Conservation (phyloP, 1,284 basidiomycete genomes). For the Leucoagaricus sp. region DNA sequence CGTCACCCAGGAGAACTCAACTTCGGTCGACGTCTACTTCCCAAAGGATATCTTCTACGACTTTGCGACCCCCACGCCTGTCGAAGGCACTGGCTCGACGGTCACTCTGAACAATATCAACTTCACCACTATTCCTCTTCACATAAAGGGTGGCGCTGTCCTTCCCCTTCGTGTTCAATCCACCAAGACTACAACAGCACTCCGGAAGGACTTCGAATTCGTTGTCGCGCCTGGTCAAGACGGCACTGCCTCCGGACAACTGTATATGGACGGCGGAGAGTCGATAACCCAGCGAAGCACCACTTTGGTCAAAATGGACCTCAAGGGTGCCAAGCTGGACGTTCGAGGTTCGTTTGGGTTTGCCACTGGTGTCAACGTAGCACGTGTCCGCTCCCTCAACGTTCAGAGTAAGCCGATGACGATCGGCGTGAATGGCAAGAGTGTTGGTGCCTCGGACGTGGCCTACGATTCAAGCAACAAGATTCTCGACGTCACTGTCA, state of each 20-base stretch:
- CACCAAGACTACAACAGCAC: conserved; percentile 27
- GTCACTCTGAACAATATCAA: conserved; percentile 50
- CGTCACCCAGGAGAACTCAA: conserved; percentile 62
- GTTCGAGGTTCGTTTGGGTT: conserved; percentile 56
- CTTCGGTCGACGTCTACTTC: conserved; percentile 60
- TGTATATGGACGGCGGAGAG: conserved; percentile 68
- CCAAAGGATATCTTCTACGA: conserved; percentile 69
- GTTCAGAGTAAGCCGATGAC: conserved; percentile 33
- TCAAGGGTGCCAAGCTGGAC: conserved; percentile 38
- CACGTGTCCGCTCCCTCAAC: conserved; percentile 47
- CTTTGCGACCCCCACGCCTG: conserved; percentile 50
- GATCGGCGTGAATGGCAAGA: conserved; percentile 38
- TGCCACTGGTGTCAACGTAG: conserved; percentile 42
- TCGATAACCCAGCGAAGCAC: conserved; percentile 45
- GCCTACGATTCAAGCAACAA: conserved; percentile 35
- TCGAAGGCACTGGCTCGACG: conserved; percentile 47
- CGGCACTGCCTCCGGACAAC: conserved; percentile 49
- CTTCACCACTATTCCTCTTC: conserved; percentile 60
- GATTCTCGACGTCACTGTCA: conserved; percentile 44
- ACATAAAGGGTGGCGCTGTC: conserved; percentile 60
- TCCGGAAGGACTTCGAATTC: conserved; percentile 63
- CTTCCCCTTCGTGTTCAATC: conserved; percentile 44
- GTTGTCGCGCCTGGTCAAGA: conserved; percentile 54
- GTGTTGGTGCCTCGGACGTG: conserved; percentile 23
- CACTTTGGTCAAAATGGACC: conserved; percentile 50